Evolutionary conservation across 805 yeast species (phyloP), one percentile per base, ranked within the genome.

Genomic region (Ogataea saltuana): DNA sequence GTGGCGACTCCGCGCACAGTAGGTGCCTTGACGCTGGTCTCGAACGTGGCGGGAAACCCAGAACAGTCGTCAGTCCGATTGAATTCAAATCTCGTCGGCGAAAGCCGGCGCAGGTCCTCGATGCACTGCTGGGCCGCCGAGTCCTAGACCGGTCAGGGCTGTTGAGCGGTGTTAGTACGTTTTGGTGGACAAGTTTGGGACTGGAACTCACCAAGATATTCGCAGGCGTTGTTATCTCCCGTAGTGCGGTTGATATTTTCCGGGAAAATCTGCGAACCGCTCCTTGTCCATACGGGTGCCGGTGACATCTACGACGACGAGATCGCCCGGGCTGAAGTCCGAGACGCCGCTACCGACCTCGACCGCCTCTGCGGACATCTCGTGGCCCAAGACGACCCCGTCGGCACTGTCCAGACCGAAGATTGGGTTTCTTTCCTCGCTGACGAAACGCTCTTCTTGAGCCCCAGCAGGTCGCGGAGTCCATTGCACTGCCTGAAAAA

Each of bases 31-130:
- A 73, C 56, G 5, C 70, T 63, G 5, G 74, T 67, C 17, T 67
- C 60, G 49, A 69, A 73, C n/a, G 78, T 73, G 2, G 60, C 62
- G 20, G 72, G 72, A 13, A 72, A 67, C 33, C 81, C 81, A 2
- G 79, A 74, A 55, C 81, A 75, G 56, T 77, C 83, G 56, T 68
- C 76, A 0, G 80, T 69, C 35, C 66, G 71, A 45, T 75, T 74
- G 53, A 73, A 77, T 2, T 81, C 81, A 44, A 61, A 63, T 27
- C 67, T 65, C 9, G 61, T 66, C 3, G 72, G 69, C 3, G 69
- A 67, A 19, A 71, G 44, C 37, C 60, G 52, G 33, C 57, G 59
- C 43, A 73, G 53, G 15, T 61, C 65, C 4, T 41, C 54, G 22
- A 67, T 58, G 33, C 67, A 54, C 22, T 64, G 58, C 13, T 59